Evolutionary conservation across 768 basidiomycete genomes (phyloP), one percentile per base, ranked within the genome.

Genomic region (Pleurotus pulmonarius): DNA sequence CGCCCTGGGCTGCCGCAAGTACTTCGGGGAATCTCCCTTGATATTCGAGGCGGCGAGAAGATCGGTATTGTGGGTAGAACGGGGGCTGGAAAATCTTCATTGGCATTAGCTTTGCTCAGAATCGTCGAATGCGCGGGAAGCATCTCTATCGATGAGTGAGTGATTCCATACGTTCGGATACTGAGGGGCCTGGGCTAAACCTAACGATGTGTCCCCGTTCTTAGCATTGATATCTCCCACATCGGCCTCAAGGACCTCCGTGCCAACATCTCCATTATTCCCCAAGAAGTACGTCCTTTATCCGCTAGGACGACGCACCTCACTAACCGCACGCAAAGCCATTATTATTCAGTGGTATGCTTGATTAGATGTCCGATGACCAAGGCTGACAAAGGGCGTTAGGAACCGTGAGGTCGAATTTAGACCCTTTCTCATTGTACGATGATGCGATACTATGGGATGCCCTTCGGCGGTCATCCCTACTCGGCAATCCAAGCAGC

Each of bases 1-100:
- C 73, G 90, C 18, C 79, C 83, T 0, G 87, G 85, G 3, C 73
- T 91, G n/a, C 88, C 89, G 0, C 77, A 81, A 12, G 88, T 91
- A 3, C 74, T 92, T 38, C 83, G 85, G 61, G 82, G 82, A 0
- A 72, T 92, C 16, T 79, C 79, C 4, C 46, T 91, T 61, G 70
- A 70, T n/a, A 79, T 92, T 45, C 68, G 73, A 2, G 80, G 80
- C 0, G 85, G 86, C 0, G 88, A 92, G 69, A 89, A 90, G 73
- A 83, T 92, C 55, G 90, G 88, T 12, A 81, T 92, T 38, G 88
- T 92, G 7, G 88, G 46, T 52, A 68, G 74, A 60, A 77, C 75
- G 40, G 87, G 85, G 1, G 82, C 83, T 0, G 84, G 83, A 18
- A 83, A 83, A 63, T 81, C 78, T 0, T 84, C 85, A 0, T 73